Conservation (phyloP, 1,139 yeast species). For the Taiozyma onychis region DNA sequence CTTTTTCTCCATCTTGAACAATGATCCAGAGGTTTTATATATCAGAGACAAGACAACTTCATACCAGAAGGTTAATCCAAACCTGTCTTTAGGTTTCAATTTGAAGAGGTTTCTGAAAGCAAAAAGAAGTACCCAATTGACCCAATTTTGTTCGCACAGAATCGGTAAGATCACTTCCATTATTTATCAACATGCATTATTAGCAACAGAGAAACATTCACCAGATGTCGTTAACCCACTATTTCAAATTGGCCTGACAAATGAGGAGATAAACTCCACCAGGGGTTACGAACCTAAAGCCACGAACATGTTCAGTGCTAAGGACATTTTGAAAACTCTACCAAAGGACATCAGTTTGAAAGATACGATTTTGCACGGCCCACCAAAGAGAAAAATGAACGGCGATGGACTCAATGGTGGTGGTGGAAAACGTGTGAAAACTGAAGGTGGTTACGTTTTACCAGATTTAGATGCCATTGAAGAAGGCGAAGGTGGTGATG, state of each 20-base stretch:
- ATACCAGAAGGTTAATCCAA: conserved; percentile 36
- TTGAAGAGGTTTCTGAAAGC: conserved; percentile 62
- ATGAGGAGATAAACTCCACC: conserved; percentile 26
- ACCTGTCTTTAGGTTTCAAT: conserved; percentile 55
- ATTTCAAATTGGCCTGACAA: conserved; percentile 30
- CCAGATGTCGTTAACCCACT: conserved; percentile 35
- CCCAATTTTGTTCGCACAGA: conserved; percentile 57
- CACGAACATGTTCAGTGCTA: conserved; percentile 38
- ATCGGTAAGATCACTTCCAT: conserved; percentile 65
- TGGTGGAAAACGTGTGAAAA: conserved; percentile 35
- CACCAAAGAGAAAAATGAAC: conserved; percentile 27
- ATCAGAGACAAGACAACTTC: conserved; percentile 30
- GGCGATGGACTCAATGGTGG: conserved; percentile 7
- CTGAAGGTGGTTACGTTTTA: conserved; percentile 33
- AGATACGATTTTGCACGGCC: conserved; percentile 42
- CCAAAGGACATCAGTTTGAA: conserved; percentile 41
- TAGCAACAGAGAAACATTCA: conserved; percentile 51
- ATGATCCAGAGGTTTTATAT: conserved; percentile 30
- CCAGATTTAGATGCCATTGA: conserved; percentile 13
- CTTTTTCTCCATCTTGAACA: conserved; percentile 33
- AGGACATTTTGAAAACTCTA: conserved; percentile 45
- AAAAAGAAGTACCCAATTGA: conserved; percentile 59
- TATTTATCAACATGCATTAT: conserved; percentile 57
- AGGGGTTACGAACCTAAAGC: conserved; percentile 28
- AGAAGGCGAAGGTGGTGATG: conserved; percentile 19